Base-by-base conservation (phyloP, 164 flowering plant species). In the Magnolia kwangsiensis region DNA sequence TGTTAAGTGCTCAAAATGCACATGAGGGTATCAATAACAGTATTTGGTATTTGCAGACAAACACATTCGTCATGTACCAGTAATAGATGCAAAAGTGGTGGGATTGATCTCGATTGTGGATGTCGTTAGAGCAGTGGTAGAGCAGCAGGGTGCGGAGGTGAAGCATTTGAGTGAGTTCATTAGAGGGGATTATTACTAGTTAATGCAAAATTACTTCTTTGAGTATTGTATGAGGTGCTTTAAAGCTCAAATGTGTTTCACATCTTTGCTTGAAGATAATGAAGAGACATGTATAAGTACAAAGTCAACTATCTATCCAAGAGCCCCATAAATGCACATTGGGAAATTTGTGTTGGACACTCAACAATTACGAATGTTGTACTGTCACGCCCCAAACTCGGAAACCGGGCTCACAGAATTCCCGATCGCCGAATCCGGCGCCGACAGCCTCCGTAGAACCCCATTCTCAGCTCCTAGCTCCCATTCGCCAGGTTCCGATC, bases 91-190 rank as follows among this genome's bases (percentile, higher is more conserved):
- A 51, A 92, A 82, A 84, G 79, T 93, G 63, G 89, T 90, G 14
- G 98, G 98, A 66, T 89, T 95, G 95, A 87, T 95, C 67, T 95
- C 98, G 7, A 88, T 95, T n/a, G 88, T 83, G 18, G 98, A 93
- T 86, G 91, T 92, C 49, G 93, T 93, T 59, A 76, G 87, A 79
- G 86, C 90, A 37, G 91, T 93, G 31, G 90, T 93, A 64, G 96
- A 90, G 75, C 93, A 89, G 79, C 97, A 93, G 82, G 80, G 78
- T 9, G 87, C 86, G 73, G 98, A 95, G 85, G 67, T 91, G 75
- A 86, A 86, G 81, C 86, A 81, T 67, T 78, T 95, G 78, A 91
- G 87, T 61, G 90, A 89, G 29, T 93, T 86, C 83, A 92, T 95
- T 51, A 83, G 75, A 80, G 98, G 99, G 76, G 88, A 91, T 8